These are phyloP conservation scores for Dactylella cylindrospora DNA, from an alignment of 2,329 filamentous ascomycete genomes.

Conservation along the genomic window DNA sequence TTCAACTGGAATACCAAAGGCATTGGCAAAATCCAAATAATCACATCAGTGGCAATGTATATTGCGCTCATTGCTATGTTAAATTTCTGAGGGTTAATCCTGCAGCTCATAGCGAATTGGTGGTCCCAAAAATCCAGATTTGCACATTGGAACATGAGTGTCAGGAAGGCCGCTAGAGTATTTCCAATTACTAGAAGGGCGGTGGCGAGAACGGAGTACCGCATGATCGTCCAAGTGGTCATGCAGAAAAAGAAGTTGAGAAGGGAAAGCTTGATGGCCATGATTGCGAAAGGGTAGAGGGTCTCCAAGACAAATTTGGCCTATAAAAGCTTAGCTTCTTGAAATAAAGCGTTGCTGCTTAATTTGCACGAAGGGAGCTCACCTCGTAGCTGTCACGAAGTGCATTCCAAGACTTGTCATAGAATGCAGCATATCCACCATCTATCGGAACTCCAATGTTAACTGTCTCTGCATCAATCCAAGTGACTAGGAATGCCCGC, in stretches of 20 bases:
- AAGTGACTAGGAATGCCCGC: no score
- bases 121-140: constrained; percentile 19
- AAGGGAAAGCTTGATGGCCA: constrained; percentile 32
- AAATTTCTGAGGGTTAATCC: background rate
- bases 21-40: constrained; percentile 42
- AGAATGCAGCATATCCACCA: constrained; percentile 5
- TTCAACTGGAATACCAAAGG: constrained; percentile 37
- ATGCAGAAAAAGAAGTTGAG: constrained; percentile 38
- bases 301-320: constrained; percentile 2
- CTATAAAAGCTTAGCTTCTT: constrained; percentile 4
- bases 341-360: no score
- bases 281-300: constrained; percentile 33
- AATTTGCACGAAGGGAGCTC: background rate
- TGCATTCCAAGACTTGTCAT: constrained; percentile 27
- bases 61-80: constrained; percentile 1
- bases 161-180: background rate
- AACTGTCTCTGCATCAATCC: no score
- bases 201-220: constrained; percentile 30
- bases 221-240: constrained; percentile 42
- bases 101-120: constrained; percentile 1
- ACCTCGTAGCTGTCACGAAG: background rate
- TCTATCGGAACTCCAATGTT: no score
- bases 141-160: constrained; percentile 17
- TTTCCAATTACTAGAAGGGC: constrained; percentile 16
- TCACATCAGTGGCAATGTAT: constrained; percentile 33